Conservation (phyloP, 2,329 filamentous ascomycete species). For the Coniochaeta ligniaria region DNA sequence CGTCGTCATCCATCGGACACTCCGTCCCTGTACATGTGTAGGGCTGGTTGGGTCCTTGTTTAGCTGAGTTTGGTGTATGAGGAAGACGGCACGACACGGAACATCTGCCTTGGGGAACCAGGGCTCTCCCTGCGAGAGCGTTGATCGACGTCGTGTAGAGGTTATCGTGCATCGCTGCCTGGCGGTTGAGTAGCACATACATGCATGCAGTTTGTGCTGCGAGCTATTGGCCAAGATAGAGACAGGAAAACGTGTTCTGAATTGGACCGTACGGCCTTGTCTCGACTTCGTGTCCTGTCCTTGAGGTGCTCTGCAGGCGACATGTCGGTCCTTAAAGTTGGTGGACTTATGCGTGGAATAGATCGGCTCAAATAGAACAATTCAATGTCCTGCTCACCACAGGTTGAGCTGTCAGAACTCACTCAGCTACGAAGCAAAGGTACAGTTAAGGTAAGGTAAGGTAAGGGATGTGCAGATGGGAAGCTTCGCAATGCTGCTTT, state of each 20-base stretch:
- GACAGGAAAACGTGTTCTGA: too few relatives aligned
- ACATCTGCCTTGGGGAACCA: background rate
- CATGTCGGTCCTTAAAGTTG: too few relatives aligned
- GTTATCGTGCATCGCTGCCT: background rate
- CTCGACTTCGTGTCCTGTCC: background rate
- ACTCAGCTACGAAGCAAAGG: too few relatives aligned
- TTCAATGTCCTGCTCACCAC: too few relatives aligned
- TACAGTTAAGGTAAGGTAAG: too few relatives aligned
- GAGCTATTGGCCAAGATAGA: background rate
- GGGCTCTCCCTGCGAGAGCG: background rate
- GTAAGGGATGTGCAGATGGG: too few relatives aligned
- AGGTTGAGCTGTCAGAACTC: too few relatives aligned
- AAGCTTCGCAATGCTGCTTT: too few relatives aligned
- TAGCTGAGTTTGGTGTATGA: background rate
- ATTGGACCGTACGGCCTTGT: too few relatives aligned
- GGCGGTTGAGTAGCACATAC: background rate
- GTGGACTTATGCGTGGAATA: too few relatives aligned
- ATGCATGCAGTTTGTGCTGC: background rate
- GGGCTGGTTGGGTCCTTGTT: background rate
- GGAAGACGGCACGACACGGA: background rate
- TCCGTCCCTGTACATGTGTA: background rate
- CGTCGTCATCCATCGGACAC: background rate
- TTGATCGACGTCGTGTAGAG: background rate
- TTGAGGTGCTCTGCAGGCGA: background rate
- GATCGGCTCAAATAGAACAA: too few relatives aligned